Conservation (phyloP, 2,329 filamentous ascomycete genomes). For the Spiromastix sp. region DNA sequence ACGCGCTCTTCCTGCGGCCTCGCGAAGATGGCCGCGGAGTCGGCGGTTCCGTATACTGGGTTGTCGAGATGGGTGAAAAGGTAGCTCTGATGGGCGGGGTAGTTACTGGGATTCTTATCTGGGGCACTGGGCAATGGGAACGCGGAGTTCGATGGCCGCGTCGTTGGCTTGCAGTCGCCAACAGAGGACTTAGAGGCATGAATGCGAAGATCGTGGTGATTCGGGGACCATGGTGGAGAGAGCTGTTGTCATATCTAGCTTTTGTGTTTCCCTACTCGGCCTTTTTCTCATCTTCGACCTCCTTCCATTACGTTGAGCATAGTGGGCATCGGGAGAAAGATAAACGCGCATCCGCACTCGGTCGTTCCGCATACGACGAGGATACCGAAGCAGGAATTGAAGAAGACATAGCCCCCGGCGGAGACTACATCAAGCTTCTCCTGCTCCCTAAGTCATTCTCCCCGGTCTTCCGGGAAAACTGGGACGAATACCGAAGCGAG, state of each 20-base stretch:
- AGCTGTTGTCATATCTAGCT: constrained; percentile 59
- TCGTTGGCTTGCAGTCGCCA: constrained; percentile 80
- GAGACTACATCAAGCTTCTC: constrained; percentile 83
- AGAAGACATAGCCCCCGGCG: constrained; percentile 81
- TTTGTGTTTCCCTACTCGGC: constrained; percentile 71
- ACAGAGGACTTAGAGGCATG: constrained; percentile 80
- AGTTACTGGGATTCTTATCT: constrained; percentile 76
- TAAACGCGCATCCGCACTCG: constrained; percentile 1
- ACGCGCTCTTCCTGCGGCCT: constrained; percentile 89
- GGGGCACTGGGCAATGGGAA: constrained; percentile 95
- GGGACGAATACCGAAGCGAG: constrained; percentile 86
- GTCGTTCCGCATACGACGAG: constrained; percentile 6
- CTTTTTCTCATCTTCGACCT: constrained; percentile 56
- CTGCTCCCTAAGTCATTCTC: constrained; percentile 91
- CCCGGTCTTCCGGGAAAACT: constrained; percentile 88
- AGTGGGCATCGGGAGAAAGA: background rate
- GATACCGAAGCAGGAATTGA: constrained; percentile 45
- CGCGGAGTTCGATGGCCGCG: constrained; percentile 88
- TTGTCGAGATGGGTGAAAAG: constrained; percentile 81
- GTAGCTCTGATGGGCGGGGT: constrained; percentile 85
- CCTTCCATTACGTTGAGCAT: constrained; percentile 64
- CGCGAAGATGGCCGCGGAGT: constrained; percentile 86
- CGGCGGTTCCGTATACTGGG: constrained; percentile 92
- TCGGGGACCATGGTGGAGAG: constrained; percentile 69
- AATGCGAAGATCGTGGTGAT: constrained; percentile 95